Evolutionary conservation across 108 stramenopile genomes (phyloP).

Genomic region (Cylindrotheca fusiformis): DNA sequence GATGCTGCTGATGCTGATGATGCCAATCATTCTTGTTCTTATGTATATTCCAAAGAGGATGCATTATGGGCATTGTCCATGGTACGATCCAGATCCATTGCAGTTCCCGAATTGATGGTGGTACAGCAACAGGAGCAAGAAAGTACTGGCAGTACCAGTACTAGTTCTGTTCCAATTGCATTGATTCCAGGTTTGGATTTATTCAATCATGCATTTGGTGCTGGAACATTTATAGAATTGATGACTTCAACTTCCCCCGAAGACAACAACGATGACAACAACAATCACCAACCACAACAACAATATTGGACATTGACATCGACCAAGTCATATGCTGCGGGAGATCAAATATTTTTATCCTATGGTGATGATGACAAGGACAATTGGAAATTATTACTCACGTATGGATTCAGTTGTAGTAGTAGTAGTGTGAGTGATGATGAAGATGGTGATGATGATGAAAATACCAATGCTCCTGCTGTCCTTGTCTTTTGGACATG

Average conservation of each 20-base stretch:
- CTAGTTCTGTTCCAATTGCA: constrained; percentile 12
- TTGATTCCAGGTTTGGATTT: constrained; percentile 36
- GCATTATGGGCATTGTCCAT: constrained; percentile 26
- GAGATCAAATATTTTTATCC: constrained; percentile 32
- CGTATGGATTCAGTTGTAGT: constrained; percentile 23
- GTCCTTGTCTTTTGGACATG: constrained; percentile 26
- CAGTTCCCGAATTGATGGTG: constrained; percentile 27
- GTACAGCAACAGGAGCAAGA: background rate
- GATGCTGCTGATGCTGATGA: no score
- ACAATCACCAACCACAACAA: background rate
- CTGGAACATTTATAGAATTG: constrained; percentile 18
- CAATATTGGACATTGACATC: constrained; percentile 18
- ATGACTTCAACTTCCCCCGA: no score
- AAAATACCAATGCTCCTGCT: constrained; percentile 9
- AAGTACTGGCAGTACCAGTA: background rate
- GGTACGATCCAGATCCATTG: constrained; percentile 28
- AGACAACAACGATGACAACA: no score
- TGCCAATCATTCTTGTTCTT: no score
- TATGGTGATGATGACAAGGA: constrained; percentile 31
- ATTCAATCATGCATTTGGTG: constrained; percentile 23
- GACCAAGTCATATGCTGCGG: constrained; percentile 18
- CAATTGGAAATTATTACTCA: constrained; percentile 28
- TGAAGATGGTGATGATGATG: no score
- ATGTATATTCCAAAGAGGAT: no score
- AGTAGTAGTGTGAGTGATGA: background rate